Conservation (phyloP, 2,329 filamentous ascomycete genomes). For the Falciphora oryzae region DNA sequence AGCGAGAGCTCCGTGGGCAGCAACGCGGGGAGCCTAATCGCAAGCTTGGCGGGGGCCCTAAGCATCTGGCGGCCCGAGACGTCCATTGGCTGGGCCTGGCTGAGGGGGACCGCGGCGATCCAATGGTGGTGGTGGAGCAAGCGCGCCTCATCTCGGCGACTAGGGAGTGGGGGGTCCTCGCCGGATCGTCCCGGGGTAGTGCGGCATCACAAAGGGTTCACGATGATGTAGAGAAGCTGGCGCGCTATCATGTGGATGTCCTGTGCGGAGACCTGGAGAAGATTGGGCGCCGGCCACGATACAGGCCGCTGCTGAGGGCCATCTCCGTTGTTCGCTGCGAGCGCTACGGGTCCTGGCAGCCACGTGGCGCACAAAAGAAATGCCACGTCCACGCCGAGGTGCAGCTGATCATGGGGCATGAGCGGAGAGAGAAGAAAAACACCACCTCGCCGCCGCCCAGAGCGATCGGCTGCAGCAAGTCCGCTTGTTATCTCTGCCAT, state of each 20-base stretch:
- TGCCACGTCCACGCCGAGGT: constrained; percentile 10
- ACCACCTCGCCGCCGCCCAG: constrained; percentile 3
- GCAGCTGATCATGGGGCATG: constrained; percentile 9
- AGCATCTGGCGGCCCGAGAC: neutral
- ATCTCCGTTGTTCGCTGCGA: constrained; percentile 1
- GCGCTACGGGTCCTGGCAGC: neutral
- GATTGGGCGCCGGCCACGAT: neutral
- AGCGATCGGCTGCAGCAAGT: constrained; percentile 11
- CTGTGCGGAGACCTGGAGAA: constrained; percentile 8
- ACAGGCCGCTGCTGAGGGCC: neutral
- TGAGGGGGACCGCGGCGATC: neutral
- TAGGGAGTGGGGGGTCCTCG: neutral
- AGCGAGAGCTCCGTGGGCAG: neutral
- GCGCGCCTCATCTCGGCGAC: neutral
- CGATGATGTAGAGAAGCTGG: constrained; percentile 9
- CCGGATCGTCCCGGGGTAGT: neutral
- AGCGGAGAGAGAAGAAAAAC: neutral
- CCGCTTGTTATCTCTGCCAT: constrained; percentile 8
- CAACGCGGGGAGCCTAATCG: neutral
- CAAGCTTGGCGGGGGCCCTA: neutral
- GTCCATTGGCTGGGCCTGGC: neutral
- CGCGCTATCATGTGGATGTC: constrained; percentile 7
- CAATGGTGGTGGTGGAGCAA: neutral
- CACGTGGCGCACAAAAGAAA: constrained; percentile 2
- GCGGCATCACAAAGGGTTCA: neutral